Evolutionary conservation across 164 flowering plant species (phyloP).

Genomic region (Buxus sempervirens): DNA sequence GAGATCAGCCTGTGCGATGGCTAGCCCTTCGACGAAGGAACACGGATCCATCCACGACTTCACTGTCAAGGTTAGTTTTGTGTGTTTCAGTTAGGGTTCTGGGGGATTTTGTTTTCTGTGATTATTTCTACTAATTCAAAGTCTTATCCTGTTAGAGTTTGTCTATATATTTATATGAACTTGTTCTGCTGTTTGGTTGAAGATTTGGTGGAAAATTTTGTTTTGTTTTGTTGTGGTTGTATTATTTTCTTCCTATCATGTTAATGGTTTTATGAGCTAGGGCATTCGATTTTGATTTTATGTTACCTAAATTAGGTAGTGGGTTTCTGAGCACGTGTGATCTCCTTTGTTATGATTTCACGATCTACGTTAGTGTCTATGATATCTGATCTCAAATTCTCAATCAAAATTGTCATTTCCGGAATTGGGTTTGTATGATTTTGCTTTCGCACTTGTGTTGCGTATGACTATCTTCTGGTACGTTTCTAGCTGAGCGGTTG

Average conservation of each 20-base stretch:
- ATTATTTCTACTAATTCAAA: neutral
- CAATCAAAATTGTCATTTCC: neutral
- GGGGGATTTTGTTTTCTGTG: neutral
- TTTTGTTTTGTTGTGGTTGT: no score
- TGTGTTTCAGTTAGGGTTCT: neutral
- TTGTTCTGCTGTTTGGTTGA: no score
- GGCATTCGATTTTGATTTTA: neutral
- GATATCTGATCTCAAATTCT: neutral
- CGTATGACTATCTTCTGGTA: no score
- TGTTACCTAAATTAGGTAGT: neutral
- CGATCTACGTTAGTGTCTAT: neutral
- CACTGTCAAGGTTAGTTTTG: slow-evolving; percentile 53
- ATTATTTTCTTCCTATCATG: no score
- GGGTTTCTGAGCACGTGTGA: neutral
- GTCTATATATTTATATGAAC: no score
- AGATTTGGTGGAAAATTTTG: no score
- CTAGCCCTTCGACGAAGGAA: slow-evolving; percentile 27
- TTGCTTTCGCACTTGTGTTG: no score
- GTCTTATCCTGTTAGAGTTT: neutral
- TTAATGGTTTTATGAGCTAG: no score
- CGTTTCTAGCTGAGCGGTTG: no score
- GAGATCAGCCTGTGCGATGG: slow-evolving; percentile 33
- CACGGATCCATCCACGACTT: slow-evolving; percentile 41
- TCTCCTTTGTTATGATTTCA: neutral
- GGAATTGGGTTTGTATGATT: neutral